Conservation (phyloP, 2,329 filamentous ascomycete species). For the Zasmidium citrigriseum region DNA sequence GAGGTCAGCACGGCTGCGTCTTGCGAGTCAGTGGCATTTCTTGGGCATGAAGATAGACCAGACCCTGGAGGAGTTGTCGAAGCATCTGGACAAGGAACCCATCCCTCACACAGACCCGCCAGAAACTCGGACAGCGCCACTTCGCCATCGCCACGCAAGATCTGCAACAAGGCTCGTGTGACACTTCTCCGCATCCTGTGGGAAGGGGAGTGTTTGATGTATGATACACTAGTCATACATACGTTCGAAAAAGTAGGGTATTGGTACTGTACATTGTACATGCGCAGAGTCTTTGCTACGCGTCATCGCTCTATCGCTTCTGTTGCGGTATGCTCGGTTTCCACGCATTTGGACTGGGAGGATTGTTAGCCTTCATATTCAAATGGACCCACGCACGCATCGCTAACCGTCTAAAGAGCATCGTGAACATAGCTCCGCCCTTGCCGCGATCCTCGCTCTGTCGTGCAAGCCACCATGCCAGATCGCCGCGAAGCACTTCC, state of each 20-base stretch:
- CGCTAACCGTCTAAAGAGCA: slow-evolving; percentile 38
- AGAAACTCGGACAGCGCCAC: not conserved
- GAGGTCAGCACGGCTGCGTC: too few relatives aligned
- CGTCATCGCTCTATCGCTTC: too few relatives aligned
- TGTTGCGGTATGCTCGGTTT: too few relatives aligned
- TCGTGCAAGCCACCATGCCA: slow-evolving; percentile 43
- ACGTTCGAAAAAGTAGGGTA: too few relatives aligned
- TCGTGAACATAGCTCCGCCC: slow-evolving; percentile 31
- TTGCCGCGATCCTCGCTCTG: slow-evolving; percentile 40
- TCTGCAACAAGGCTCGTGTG: too few relatives aligned
- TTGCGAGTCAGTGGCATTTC: not conserved
- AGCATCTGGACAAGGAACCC: not conserved
- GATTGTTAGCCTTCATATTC: slow-evolving; percentile 21
- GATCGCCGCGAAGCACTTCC: slow-evolving; percentile 28
- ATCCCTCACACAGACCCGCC: not conserved
- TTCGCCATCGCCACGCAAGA: not conserved
- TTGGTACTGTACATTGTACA: not conserved
- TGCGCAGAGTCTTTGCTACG: not conserved
- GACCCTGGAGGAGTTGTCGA: not conserved
- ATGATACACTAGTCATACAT: not conserved
- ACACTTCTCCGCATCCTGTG: too few relatives aligned
- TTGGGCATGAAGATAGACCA: not conserved
- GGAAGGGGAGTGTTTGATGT: not conserved
- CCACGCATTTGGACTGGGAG: slow-evolving; percentile 17
- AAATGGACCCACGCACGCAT: slow-evolving; percentile 22